Conservation (phyloP, 805 yeast species). For the Kregervanrija pseudodelftensis region DNA sequence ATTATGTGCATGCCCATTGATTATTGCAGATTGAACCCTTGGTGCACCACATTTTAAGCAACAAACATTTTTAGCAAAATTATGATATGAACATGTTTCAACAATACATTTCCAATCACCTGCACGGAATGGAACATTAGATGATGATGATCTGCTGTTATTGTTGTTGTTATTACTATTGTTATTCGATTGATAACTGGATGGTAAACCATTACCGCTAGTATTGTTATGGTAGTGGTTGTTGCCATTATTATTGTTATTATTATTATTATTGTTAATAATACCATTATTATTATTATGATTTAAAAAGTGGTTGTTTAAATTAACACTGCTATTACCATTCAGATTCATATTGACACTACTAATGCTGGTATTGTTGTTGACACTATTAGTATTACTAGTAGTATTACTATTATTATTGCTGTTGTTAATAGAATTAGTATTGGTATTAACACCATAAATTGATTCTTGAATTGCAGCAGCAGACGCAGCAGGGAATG, state of each 20-base stretch:
- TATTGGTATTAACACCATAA: slow-evolving; percentile 18
- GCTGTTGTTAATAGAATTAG: slow-evolving; percentile 6
- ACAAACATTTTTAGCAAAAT: slow-evolving; percentile 82
- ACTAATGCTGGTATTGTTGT: slow-evolving; percentile 8
- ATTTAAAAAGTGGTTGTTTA: slow-evolving; percentile 12
- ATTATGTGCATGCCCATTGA: slow-evolving; percentile 25
- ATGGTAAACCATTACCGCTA: slow-evolving; percentile 5
- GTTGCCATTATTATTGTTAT: slow-evolving; percentile 7
- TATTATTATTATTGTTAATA: slow-evolving; percentile 4
- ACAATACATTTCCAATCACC: slow-evolving; percentile 93
- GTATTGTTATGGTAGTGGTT: slow-evolving; percentile 13
- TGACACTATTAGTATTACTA: slow-evolving; percentile 9
- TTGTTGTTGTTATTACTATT: slow-evolving; percentile 14
- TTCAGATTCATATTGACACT: slow-evolving; percentile 11
- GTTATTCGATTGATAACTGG: slow-evolving; percentile 7
- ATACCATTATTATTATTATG: slow-evolving; percentile 12
- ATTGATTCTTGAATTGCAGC: slow-evolving; percentile 62
- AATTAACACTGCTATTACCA: slow-evolving; percentile 12
- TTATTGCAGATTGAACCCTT: slow-evolving; percentile 31
- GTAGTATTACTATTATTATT: slow-evolving; percentile 14
- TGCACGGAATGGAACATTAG: slow-evolving; percentile 85
- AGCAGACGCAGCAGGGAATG: slow-evolving; percentile 76
- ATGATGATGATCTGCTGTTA: slow-evolving; percentile 19
- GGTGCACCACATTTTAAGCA: slow-evolving; percentile 88
- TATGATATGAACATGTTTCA: slow-evolving; percentile 78